These are phyloP conservation scores for Nepenthes gracilis DNA, from an alignment of 148 eudicot species.

Conservation along the genomic window DNA sequence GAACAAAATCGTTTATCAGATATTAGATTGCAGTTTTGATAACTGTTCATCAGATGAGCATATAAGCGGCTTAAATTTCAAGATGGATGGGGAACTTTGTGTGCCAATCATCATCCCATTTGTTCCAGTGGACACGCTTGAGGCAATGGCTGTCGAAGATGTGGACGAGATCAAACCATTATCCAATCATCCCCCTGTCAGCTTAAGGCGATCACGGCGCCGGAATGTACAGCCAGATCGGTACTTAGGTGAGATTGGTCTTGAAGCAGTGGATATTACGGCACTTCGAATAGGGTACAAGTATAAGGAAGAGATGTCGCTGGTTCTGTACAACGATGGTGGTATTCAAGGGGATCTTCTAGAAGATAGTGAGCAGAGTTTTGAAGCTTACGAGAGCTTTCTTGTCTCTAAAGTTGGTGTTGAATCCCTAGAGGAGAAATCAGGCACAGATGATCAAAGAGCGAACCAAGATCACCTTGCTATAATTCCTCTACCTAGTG, in stretches of 20 bases:
- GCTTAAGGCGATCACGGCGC: slow-evolving; percentile 75
- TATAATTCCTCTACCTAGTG: slow-evolving; percentile 27
- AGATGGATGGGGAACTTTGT: slow-evolving; percentile 33
- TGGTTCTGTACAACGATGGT: slow-evolving; percentile 55
- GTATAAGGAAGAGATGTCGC: slow-evolving; percentile 52
- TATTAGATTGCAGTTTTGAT: slow-evolving; percentile 33
- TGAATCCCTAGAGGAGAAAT: slow-evolving; percentile 14
- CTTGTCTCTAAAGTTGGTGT: slow-evolving; percentile 10
- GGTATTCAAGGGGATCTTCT: slow-evolving; percentile 16
- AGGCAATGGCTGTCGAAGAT: slow-evolving; percentile 11
- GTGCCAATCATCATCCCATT: slow-evolving; percentile 41
- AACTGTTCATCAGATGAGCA: slow-evolving; percentile 16
- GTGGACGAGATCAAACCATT: slow-evolving; percentile 12
- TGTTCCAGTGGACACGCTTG: slow-evolving; percentile 11
- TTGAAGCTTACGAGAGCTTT: slow-evolving; percentile 11
- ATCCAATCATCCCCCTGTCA: slow-evolving; percentile 20
- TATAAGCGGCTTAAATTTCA: slow-evolving; percentile 49
- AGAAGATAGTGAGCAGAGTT: slow-evolving; percentile 11
- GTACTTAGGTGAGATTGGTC: slow-evolving; percentile 61
- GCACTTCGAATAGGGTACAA: slow-evolving; percentile 46
- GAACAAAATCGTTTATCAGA: slow-evolving; percentile 56
- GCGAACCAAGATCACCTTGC: slow-evolving; percentile 24
- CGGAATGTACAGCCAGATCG: slow-evolving; percentile 66
- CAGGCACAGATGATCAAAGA: slow-evolving; percentile 6
- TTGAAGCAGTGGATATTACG: slow-evolving; percentile 41